Base-by-base conservation (phyloP, 768 basidiomycete genomes). In the Suillus discolor region DNA sequence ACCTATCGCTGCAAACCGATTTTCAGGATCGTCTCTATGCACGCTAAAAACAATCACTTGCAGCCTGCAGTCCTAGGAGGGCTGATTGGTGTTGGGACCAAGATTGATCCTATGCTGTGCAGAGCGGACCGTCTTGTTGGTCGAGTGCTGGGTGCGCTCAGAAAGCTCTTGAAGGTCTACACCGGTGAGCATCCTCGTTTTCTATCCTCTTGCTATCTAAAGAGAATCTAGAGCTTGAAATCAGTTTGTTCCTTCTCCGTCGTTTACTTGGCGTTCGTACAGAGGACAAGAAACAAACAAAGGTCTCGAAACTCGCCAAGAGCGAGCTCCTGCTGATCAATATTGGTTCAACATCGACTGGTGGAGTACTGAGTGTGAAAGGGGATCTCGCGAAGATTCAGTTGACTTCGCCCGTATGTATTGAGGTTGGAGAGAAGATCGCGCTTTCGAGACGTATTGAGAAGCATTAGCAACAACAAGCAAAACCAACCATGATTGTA, bases 251-350 rank as follows among this genome's bases (percentile, higher is more conserved):
- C 90, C 82, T 99, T 38, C 90, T 99, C 41, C 93, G 97, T 67
- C 89, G 97, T 66, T 81, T 99, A 62, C 87, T 99, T 20, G 97
- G 97, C 75, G 97, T 99, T 68, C 96, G 96, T 79, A 94, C 96
- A 28, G 96, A 98, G 78, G 97, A 99, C 82, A 97, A 96, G 83
- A 99, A 98, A 78, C 94, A 96, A 77, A 97, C 97, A 25, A 99
- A 96, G 79, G 93, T 94, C 31, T 84, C 93, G 62, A 97, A 97
- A 78, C 85, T 97, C 54, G 85, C 88, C 65, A 97, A 96, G 80
- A 91, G 90, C 78, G 96, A 97, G 79, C 84, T 96, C 3, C 80
- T 97, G 3, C 87, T 99, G 67, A 96, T 99, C 83, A 99, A 99
- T 82, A 98, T 99, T 65, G 96, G 97, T 2, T 2, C 2, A 28